phyloP scores from a whole-genome alignment of 1,139 yeast species.

The Kluyveromyces sp. region DNA sequence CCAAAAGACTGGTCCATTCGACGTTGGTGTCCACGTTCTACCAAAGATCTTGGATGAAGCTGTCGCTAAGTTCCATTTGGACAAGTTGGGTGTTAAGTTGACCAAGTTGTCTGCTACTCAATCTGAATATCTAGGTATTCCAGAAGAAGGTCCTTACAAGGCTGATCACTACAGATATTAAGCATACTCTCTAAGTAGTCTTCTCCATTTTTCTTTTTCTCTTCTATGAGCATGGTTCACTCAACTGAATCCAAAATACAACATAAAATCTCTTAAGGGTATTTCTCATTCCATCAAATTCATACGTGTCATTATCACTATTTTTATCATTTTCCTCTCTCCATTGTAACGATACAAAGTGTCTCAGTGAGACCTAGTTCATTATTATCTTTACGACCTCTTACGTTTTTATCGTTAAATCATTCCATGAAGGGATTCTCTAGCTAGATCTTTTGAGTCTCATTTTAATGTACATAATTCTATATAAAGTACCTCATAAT shows the following conservation, averaged over 20 bases:
- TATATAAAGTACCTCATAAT: slow-evolving; percentile 2
- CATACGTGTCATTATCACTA: background rate
- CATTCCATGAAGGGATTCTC: too few relatives aligned
- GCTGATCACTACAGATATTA: slow-evolving; percentile 98
- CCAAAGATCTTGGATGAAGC: slow-evolving; percentile 99
- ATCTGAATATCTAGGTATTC: slow-evolving; percentile 92
- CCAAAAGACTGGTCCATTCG: slow-evolving; percentile 86
- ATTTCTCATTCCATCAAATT: background rate
- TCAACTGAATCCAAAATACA: slow-evolving; percentile 1
- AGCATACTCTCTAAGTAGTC: slow-evolving; percentile 10
- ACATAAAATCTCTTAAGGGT: background rate
- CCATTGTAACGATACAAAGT: background rate
- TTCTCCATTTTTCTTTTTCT: background rate
- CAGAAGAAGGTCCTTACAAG: slow-evolving; percentile 96
- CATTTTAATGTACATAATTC: slow-evolving; percentile 2
- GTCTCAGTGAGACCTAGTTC: background rate
- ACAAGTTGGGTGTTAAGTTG: slow-evolving; percentile 88
- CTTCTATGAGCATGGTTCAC: slow-evolving; percentile 2
- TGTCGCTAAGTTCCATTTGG: slow-evolving; percentile 96
- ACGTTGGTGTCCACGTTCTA: slow-evolving; percentile 88
- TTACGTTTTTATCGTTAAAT: too few relatives aligned
- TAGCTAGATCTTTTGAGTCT: background rate
- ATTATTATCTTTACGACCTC: too few relatives aligned
- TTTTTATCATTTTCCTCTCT: background rate
- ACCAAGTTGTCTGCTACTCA: slow-evolving; percentile 71